These are phyloP conservation scores for Spirogloea muscicola DNA, from an alignment of 139 green algal genomes.

Conservation along the genomic window DNA sequence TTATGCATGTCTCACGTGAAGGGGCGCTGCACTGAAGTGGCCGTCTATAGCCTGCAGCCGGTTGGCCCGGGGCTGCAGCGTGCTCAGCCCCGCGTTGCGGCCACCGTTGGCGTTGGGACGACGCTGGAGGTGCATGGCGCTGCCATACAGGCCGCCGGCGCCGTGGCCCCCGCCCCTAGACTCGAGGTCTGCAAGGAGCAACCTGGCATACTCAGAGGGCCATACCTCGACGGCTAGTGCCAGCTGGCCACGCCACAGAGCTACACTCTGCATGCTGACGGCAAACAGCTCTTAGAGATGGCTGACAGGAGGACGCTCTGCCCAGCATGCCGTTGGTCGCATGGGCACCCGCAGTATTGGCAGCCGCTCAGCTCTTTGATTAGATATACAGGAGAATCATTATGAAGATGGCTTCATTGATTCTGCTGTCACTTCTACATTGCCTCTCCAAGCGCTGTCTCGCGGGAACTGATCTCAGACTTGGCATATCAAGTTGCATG, in stretches of 20 bases:
- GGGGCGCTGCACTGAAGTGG: conserved; percentile 15
- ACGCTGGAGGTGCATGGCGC: conserved; percentile 17
- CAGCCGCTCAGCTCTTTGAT: too few relatives aligned
- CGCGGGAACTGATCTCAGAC: too few relatives aligned
- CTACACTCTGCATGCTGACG: too few relatives aligned
- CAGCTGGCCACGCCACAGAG: background rate
- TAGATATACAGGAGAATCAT: background rate
- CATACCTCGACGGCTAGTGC: too few relatives aligned
- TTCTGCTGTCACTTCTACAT: background rate
- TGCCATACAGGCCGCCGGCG: background rate
- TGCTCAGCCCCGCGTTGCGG: background rate
- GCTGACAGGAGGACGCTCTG: background rate
- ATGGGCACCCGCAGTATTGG: too few relatives aligned
- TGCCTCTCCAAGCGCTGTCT: too few relatives aligned
- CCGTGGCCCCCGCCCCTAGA: conserved; percentile 8
- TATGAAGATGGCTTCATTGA: too few relatives aligned
- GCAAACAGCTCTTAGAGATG: too few relatives aligned
- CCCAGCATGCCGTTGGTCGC: too few relatives aligned
- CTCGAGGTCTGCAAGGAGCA: conserved; percentile 30
- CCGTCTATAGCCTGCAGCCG: conserved; percentile 24
- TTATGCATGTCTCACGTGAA: conserved; percentile 26
- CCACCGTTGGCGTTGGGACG: conserved; percentile 28
- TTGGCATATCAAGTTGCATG: conserved; percentile 1
- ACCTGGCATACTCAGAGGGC: too few relatives aligned
- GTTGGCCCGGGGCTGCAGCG: conserved; percentile 26